phyloP scores from a whole-genome alignment of 352 stramenopile species.

The Lagenidium giganteum region DNA sequence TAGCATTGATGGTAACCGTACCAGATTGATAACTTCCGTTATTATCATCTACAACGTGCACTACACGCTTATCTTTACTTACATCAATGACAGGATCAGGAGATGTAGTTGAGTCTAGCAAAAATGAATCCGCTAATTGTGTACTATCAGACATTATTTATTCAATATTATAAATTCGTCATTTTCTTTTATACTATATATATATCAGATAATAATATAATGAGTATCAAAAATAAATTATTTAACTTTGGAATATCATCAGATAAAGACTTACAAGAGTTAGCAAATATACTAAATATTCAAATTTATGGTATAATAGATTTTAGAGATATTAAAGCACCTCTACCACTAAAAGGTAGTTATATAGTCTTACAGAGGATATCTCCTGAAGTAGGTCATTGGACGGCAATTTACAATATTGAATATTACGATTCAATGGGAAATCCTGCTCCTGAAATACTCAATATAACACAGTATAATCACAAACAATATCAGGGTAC shows the following conservation, averaged over 20 bases:
- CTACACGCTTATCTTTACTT: slow-evolving; percentile 4
- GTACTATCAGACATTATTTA: slow-evolving; percentile 8
- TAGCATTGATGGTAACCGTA: slow-evolving; percentile 13
- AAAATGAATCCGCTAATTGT: slow-evolving; percentile 12
- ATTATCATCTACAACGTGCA: slow-evolving; percentile 12
- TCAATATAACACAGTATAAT: slow-evolving; percentile 5
- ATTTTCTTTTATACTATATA: too few species aligned
- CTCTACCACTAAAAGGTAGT: slow-evolving; percentile 6
- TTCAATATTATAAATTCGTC: too few species aligned
- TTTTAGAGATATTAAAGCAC: slow-evolving; percentile 7
- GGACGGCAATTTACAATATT: background rate
- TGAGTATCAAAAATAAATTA: slow-evolving; percentile 3
- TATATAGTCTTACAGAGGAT: background rate
- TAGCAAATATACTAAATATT: slow-evolving; percentile 10
- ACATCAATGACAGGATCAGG: slow-evolving; percentile 1
- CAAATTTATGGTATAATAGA: slow-evolving; percentile 2
- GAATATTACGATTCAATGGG: slow-evolving; percentile 5
- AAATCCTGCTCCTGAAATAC: background rate
- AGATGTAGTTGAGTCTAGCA: background rate
- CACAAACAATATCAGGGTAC: slow-evolving; percentile 4
- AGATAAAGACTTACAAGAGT: slow-evolving; percentile 8
- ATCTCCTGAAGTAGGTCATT: slow-evolving; percentile 9
- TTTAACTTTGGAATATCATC: slow-evolving; percentile 1
- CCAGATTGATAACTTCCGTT: slow-evolving; percentile 16
- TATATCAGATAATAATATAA: too few species aligned